Evolutionary conservation across 768 basidiomycete species (phyloP), one percentile per base, ranked within the genome.

Genomic region (Paxillus involutus): DNA sequence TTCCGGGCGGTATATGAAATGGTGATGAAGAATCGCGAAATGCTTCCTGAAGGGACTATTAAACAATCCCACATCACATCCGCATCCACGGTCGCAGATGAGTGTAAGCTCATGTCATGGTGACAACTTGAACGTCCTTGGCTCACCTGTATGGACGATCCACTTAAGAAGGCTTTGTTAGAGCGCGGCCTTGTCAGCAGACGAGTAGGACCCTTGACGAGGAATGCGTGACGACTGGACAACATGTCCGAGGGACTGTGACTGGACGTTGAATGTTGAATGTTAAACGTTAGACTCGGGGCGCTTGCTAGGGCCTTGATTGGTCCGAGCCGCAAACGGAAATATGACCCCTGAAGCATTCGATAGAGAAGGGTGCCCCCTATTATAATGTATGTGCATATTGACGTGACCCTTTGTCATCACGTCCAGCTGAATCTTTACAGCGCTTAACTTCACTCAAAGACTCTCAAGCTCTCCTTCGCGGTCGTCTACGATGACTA

Each of bases 1-100:
- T 73, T 8, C 86, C 85, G 26, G 82, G 83, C 3, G 82, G 73
- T 44, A 87, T 74, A 56, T 86, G 75, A 60, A 80, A 88, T n/a
- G 86, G 86, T 2, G 85, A 86, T 1, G 74, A 71, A 3, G 84
- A 84, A 58, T 88, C 81, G 32, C 76, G 76, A 61, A 88, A 88
- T 11, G 80, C 80, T 6, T 78, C 79, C 63, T 78, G 83, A 7
- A 88, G 75, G n/a, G 75, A 76, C 86, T 88, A 60, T 26, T n/a
- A 21, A 17, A 33, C 14, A 30, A 40, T 11, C 11, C 43, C 24
- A 17, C 29, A 4, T 36, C 4, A 26, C 9, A 36, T 30, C 36
- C 39, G 45, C 40, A 45, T 37, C 32, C 17, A 32, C 14, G 6
- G 36, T 52, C 16, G 40, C 9, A 17, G 19, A 36, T 39, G 10